Conservation (phyloP, 2,329 filamentous ascomycete species). For the Rutstroemia sp. region DNA sequence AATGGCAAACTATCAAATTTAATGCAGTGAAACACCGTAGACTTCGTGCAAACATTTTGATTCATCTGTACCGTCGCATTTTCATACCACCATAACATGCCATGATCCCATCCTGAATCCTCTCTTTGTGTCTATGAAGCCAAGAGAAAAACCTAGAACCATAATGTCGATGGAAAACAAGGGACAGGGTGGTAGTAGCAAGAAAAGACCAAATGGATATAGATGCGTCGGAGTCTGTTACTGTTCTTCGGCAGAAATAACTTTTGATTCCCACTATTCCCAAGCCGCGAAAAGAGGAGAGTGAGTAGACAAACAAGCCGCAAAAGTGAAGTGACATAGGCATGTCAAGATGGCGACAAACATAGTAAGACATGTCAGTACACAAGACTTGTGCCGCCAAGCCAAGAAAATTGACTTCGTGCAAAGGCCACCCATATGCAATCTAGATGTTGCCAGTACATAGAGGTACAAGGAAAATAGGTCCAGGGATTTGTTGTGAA, state of each 20-base stretch:
- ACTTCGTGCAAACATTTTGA: background rate
- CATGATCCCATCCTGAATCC: background rate
- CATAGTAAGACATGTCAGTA: constrained; percentile 1
- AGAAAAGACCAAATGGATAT: background rate
- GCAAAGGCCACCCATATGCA: constrained; percentile 23
- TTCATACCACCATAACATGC: background rate
- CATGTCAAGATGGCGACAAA: constrained; percentile 1
- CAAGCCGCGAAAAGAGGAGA: background rate
- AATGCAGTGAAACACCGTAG: too few species aligned
- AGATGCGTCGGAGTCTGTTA: background rate
- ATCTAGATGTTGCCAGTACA: constrained; percentile 19
- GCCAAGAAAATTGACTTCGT: constrained; percentile 11
- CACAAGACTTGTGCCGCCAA: constrained; percentile 3
- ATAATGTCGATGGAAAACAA: background rate
- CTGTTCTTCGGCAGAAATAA: constrained; percentile 5
- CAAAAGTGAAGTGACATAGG: background rate
- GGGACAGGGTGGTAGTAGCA: background rate
- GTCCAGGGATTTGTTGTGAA: background rate
- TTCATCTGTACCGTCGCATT: background rate
- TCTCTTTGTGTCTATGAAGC: background rate
- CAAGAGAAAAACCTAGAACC: background rate
- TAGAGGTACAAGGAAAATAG: background rate
- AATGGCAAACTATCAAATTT: too few species aligned
- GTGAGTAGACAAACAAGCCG: background rate
- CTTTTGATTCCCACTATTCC: constrained; percentile 6